phyloP scores from a whole-genome alignment of 139 green algal genomes.

The Yamagishiella unicocca region DNA sequence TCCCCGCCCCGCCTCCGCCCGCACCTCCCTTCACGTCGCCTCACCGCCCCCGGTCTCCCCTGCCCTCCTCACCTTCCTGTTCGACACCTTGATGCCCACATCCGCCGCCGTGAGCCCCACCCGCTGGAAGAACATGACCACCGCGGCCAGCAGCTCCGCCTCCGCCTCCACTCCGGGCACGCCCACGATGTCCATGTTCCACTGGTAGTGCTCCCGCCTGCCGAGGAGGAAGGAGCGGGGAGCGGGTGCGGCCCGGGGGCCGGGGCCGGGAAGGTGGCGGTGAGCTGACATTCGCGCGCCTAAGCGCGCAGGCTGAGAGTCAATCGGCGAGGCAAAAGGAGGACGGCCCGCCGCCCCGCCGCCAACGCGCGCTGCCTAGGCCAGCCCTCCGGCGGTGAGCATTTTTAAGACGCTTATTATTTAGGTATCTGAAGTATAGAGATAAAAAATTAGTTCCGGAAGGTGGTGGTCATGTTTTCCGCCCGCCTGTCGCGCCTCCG shows the following conservation, averaged over 20 bases:
- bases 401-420: too few species aligned
- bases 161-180: conserved; percentile 89
- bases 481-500: too few species aligned
- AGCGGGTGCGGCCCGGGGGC: background rate
- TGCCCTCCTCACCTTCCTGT: conserved; percentile 83
- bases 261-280: background rate
- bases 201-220: conserved; percentile 98
- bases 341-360: too few species aligned
- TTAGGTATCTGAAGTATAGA: too few species aligned
- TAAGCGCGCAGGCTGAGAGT: too few species aligned
- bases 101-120: conserved; percentile 85
- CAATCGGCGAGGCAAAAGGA: too few species aligned
- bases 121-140: conserved; percentile 89
- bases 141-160: conserved; percentile 95
- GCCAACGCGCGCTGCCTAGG: too few species aligned
- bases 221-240: background rate
- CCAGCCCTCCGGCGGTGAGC: too few species aligned
- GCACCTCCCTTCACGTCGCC: background rate
- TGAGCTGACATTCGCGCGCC: too few species aligned
- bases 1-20: too few species aligned
- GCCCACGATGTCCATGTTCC: conserved; percentile 99
- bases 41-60: background rate
- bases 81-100: conserved; percentile 94
- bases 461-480: too few species aligned
- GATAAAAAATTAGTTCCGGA: too few species aligned